Evolutionary conservation across 768 basidiomycete species (phyloP).

Genomic region (Amanita pseudoporphyria): DNA sequence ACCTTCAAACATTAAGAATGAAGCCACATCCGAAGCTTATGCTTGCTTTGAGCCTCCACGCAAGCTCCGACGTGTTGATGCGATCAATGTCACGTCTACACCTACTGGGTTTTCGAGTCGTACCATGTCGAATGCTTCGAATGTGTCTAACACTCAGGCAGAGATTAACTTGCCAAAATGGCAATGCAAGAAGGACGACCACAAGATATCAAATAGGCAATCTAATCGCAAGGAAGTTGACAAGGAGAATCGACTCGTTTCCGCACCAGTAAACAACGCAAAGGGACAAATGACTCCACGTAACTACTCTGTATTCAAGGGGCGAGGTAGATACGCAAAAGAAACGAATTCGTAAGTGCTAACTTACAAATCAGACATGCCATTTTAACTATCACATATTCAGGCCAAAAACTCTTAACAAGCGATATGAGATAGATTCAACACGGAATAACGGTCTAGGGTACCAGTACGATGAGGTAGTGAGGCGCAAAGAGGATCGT

Average conservation of each 20-base stretch:
- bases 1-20: not conserved
- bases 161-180: not conserved
- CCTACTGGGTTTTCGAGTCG: not conserved
- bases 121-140: not conserved
- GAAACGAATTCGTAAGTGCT: conserved; percentile 20
- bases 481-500: conserved; percentile 51
- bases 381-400: not conserved
- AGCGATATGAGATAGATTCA: conserved; percentile 57
- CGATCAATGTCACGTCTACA: not conserved
- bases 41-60: not conserved
- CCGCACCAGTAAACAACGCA: conserved; percentile 16
- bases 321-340: conserved; percentile 49
- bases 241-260: conserved; percentile 6
- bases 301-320: conserved; percentile 44
- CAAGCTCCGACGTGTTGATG: conserved; percentile 4
- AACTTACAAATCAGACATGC: not conserved
- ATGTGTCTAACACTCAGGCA: not conserved
- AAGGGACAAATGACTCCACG: conserved; percentile 16
- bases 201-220: not conserved
- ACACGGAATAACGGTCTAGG: conserved; percentile 52
- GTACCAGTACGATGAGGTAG: conserved; percentile 72
- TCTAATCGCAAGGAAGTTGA: conserved; percentile 16
- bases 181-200: not conserved
- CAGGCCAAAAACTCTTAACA: conserved; percentile 43
- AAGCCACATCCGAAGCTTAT: not conserved